Evolutionary conservation across 2,329 filamentous ascomycete species (phyloP), one percentile per base, ranked within the genome.

Genomic region (Nemania sp.): DNA sequence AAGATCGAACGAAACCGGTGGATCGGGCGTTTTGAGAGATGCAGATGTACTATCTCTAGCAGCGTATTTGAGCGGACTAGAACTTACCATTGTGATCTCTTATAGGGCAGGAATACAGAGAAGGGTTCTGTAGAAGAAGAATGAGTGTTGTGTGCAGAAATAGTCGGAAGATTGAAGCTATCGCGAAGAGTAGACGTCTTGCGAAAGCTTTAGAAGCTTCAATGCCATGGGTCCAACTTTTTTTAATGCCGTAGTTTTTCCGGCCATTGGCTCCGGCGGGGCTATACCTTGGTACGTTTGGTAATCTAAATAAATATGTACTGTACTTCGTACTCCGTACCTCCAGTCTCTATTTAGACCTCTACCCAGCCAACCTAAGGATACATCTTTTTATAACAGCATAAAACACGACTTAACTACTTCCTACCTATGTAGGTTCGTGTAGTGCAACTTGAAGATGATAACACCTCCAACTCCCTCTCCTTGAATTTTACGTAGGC

Each of bases 141-240:
- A 25, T 29, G 37, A n/a, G 51, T 40, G 17, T 46, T 54, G 49
- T 37, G 13, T 20, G 42, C 11, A 51, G 45, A 20, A 49, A 64
- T 57, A 13, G 39, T 47, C 37, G 62, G 59, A 67, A 65, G 59
- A n/a, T 53, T 69, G 70, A 72, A 68, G 70, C 70, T 72, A 72
- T 72, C 70, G 57, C 67, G 61, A 64, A 67, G 53, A 57, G 58
- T 66, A 66, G 68, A 67, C 58, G 61, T 59, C 65, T 64, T 66
- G 39, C 50, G 70, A 71, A 72, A 68, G 69, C 67, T 71, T 68
- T 72, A 59, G 70, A 72, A 72, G 64, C 52, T 71, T 65, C 62
- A 67, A 65, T 56, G 20, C 34, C 52, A 62, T 61, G 53, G 67
- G 65, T 60, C 67, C 62, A 64, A 67, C 57, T 67, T 69, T 69